Evolutionary conservation across 768 basidiomycete species (phyloP).

Genomic region (Tulasnella sp.): DNA sequence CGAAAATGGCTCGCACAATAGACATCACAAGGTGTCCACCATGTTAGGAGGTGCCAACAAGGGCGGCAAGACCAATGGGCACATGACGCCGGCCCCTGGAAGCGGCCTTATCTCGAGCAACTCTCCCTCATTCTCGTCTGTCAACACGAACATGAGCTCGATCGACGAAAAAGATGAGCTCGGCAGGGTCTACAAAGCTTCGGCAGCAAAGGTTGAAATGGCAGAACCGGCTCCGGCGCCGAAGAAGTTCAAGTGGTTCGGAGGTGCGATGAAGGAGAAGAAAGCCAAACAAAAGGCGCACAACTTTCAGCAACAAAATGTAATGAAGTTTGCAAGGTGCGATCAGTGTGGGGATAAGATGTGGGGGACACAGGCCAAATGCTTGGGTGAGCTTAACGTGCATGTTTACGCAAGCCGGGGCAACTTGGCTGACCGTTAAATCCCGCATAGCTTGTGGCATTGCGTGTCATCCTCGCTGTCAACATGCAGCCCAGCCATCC

Average conservation of each 20-base stretch:
- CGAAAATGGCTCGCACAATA: neutral
- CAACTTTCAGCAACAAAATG: conserved; percentile 79
- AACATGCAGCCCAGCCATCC: conserved; percentile 50
- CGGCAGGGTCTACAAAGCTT: conserved; percentile 27
- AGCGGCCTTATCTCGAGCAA: conserved; percentile 18
- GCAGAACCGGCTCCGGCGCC: conserved; percentile 23
- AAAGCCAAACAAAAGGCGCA: conserved; percentile 43
- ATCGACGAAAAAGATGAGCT: conserved; percentile 30
- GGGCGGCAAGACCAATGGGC: neutral
- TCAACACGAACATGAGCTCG: conserved; percentile 15
- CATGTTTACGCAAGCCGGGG: no score
- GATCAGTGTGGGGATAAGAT: conserved; percentile 97
- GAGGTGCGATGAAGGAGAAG: conserved; percentile 21
- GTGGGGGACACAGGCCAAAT: conserved; percentile 95
- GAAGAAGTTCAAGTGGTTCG: conserved; percentile 35
- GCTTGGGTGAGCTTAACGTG: conserved; percentile 52
- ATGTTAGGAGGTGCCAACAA: conserved; percentile 4
- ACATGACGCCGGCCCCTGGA: conserved; percentile 17
- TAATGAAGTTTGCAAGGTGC: conserved; percentile 81
- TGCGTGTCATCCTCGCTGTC: conserved; percentile 81
- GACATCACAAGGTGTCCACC: neutral
- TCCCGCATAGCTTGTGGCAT: conserved; percentile 57
- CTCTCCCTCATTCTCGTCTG: conserved; percentile 23
- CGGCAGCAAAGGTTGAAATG: conserved; percentile 5
- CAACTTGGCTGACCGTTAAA: no score